Evolutionary conservation across 2,329 filamentous ascomycete genomes (phyloP), one percentile per base, ranked within the genome.

Genomic region (Aureobasidium sp.): DNA sequence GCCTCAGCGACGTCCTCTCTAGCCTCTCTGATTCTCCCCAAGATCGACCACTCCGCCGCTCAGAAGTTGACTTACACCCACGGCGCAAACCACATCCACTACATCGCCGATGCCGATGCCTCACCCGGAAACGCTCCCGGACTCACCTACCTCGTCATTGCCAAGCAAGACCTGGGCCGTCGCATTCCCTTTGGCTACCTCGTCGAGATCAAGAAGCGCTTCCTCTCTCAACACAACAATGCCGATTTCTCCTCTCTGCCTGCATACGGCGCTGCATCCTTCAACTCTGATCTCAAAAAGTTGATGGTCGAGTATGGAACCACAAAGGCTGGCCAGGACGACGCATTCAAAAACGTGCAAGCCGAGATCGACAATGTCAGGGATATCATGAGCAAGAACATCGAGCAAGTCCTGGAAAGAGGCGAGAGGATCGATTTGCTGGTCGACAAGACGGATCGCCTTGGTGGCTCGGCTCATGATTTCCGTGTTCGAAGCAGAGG

Each of bases 301-400:
- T 73, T 96, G 61, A 90, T 97, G 80, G 75, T 89, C 19, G 85
- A 90, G 58, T 93, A 87, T 71, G 91, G 90, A 52, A 86, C 86
- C 22, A 88, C 88, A 8, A 79, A 81, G 58, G 81, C 81, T 21
- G 83, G 86, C 38, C 79, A 86, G 70, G 77, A 86, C 63, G 89
- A 97, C 73, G 88, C 90, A 57, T 82, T 97, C 56, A 77, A 80
- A 51, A 90, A 86, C 57, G 91, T 89, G 32, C 85, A 88, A 70
- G 78, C 82, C 54, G 93, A 97, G 72, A 96, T 98, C 62, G 90
- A 96, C 60, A 90, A 88, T 64, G 90, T 95, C 44, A 76, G 86
- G 40, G 87, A 88, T 50, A 94, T 95, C 68, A 95, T 95, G 90
- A 94, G 88, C 55, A 83, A 89, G 74, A 95, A 95, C 68, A 95